Conservation (phyloP, 1,139 yeast genomes). For the Magnusiomyces paraingens region DNA sequence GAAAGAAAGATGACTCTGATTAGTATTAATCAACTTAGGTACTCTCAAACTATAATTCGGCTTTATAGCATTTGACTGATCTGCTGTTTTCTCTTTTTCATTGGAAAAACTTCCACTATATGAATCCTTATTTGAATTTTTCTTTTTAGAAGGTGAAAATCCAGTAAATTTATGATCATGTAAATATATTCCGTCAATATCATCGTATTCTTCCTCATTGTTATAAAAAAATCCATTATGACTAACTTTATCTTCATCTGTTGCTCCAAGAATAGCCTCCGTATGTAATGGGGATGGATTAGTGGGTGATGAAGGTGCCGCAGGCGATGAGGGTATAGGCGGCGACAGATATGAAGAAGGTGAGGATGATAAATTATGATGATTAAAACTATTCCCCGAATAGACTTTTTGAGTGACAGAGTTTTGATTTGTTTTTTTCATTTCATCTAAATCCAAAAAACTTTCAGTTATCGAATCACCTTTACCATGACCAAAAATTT, state of each 20-base stretch:
- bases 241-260: background rate
- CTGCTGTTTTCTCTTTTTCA: too few species aligned
- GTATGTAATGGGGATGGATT: background rate
- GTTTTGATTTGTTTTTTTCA: too few species aligned
- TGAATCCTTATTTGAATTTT: too few species aligned
- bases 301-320: background rate
- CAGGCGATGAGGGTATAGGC: background rate
- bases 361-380: background rate
- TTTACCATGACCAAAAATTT: slow-evolving; percentile 6
- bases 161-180: too few species aligned
- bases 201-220: slow-evolving; percentile 4
- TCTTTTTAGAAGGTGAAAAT: too few species aligned
- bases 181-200: background rate
- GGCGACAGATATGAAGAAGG: background rate
- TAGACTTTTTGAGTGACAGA: too few species aligned
- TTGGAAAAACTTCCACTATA: too few species aligned
- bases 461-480: background rate
- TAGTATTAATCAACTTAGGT: too few species aligned
- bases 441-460: background rate
- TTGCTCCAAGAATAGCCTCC: background rate
- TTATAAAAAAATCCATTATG: slow-evolving; percentile 2
- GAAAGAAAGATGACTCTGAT: too few species aligned
- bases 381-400: too few species aligned
- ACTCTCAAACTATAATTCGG: too few species aligned
- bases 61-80: too few species aligned